Percentiles rank a stretch among this genome's conserved stretches.
Evolutionary conservation across 2,329 filamentous ascomycete genomes (phyloP).

Genomic region (Xylaria sp.): DNA sequence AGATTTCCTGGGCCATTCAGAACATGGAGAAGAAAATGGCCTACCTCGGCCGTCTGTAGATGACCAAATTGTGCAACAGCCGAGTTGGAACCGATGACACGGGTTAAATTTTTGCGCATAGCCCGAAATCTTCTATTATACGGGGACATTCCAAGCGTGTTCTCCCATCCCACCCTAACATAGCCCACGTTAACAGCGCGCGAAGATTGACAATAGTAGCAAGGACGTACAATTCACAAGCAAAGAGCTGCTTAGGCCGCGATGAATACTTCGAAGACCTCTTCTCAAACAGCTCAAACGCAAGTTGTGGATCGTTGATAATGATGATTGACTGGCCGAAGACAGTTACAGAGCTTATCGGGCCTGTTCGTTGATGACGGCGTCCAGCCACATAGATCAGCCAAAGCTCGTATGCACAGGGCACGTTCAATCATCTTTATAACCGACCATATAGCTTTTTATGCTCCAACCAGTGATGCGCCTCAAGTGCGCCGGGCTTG

Average conservation of each 20-base stretch:
- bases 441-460: constrained; percentile 49
- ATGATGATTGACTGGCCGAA: constrained; percentile 55
- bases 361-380: constrained; percentile 39
- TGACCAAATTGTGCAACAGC: constrained; percentile 23
- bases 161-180: constrained; percentile 33
- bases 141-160: constrained; percentile 20
- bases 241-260: constrained; percentile 47
- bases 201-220: background rate
- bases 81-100: constrained; percentile 25
- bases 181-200: background rate
- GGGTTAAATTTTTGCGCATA: constrained; percentile 30
- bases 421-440: background rate
- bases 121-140: constrained; percentile 26
- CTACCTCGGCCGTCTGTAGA: constrained; percentile 24
- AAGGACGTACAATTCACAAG: constrained; percentile 38
- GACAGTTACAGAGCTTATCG: constrained; percentile 53
- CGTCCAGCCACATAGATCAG: constrained; percentile 9
- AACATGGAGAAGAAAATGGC: constrained; percentile 33
- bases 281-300: constrained; percentile 53
- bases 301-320: constrained; percentile 51
- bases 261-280: constrained; percentile 49
- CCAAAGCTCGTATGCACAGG: constrained; percentile 9
- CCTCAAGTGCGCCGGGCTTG: constrained; percentile 49
- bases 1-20: constrained; percentile 20
- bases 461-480: constrained; percentile 54